Percentiles rank a stretch among this genome's conserved stretches.
phyloP scores from a whole-genome alignment of 164 flowering plant genomes.

The Magnolia officinalis region DNA sequence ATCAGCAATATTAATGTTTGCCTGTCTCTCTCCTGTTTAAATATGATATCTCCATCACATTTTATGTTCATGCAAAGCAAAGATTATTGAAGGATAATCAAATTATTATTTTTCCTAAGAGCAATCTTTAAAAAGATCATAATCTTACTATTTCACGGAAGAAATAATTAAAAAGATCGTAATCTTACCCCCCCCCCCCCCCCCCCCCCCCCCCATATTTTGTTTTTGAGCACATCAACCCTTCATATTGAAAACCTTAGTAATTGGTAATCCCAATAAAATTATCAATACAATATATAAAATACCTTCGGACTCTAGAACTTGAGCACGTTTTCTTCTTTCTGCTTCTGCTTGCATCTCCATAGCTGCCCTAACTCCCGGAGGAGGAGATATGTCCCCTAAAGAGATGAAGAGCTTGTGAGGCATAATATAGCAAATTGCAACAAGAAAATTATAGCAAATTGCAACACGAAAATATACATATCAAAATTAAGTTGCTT shows the following conservation, averaged over 20 bases:
- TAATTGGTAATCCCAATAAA: too few species aligned
- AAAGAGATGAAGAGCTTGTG: neutral
- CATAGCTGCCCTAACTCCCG: slow-evolving; percentile 84
- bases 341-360: slow-evolving; percentile 99
- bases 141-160: neutral
- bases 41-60: neutral
- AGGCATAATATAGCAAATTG: neutral
- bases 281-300: neutral
- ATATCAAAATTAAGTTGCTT: slow-evolving; percentile 15
- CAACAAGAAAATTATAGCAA: neutral
- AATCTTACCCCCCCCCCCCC: neutral
- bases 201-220: too few species aligned
- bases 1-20: slow-evolving; percentile 77
- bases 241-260: neutral
- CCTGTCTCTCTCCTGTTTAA: slow-evolving; percentile 77
- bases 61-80: slow-evolving; percentile 1
- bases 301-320: slow-evolving; percentile 87
- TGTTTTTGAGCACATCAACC: neutral
- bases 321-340: slow-evolving; percentile 85
- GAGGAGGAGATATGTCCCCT: slow-evolving; percentile 96
- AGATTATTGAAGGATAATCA: neutral
- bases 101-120: neutral
- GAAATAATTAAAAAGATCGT: neutral
- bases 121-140: neutral
- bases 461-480: neutral